Evolutionary conservation across 352 stramenopile genomes (phyloP).

Genomic region (Globisporangium takayamanum): DNA sequence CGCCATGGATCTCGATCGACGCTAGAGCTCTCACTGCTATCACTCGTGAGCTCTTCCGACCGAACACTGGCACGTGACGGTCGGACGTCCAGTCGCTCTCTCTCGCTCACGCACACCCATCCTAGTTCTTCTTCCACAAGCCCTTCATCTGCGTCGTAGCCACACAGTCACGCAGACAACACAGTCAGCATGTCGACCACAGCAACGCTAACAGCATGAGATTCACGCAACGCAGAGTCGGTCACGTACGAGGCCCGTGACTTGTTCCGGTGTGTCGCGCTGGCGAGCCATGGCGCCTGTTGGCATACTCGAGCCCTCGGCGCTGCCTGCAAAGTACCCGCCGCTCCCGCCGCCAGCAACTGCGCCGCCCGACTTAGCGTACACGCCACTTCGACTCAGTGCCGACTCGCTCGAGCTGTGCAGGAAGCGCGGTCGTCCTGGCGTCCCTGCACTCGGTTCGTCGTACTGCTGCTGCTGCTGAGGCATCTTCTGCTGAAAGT

Average conservation of each 20-base stretch:
- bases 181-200: not conserved
- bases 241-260: conserved; percentile 37
- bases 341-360: not conserved
- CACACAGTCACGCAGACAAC: not conserved
- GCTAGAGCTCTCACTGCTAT: not conserved
- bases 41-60: not conserved
- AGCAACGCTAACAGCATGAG: not conserved
- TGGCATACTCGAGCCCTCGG: conserved; percentile 22
- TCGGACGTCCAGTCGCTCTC: no score
- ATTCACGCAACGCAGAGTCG: not conserved
- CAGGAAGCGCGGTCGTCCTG: conserved; percentile 4
- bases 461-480: conserved; percentile 11
- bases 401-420: conserved; percentile 13
- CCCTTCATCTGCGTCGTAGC: conserved; percentile 51
- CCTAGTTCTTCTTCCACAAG: conserved; percentile 82
- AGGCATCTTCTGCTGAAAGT: conserved; percentile 22
- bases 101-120: not conserved
- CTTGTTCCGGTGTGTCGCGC: conserved; percentile 34
- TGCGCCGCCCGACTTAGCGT: conserved; percentile 6
- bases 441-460: not conserved
- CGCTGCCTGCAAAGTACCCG: conserved; percentile 22
- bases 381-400: conserved; percentile 10
- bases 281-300: conserved; percentile 21
- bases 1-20: not conserved
- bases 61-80: no score